Percentiles rank a stretch among this genome's conserved stretches.
These are phyloP conservation scores for Coemansia sp. DNA, from an alignment of 192 early-diverging fungal species.

Conservation along the genomic window DNA sequence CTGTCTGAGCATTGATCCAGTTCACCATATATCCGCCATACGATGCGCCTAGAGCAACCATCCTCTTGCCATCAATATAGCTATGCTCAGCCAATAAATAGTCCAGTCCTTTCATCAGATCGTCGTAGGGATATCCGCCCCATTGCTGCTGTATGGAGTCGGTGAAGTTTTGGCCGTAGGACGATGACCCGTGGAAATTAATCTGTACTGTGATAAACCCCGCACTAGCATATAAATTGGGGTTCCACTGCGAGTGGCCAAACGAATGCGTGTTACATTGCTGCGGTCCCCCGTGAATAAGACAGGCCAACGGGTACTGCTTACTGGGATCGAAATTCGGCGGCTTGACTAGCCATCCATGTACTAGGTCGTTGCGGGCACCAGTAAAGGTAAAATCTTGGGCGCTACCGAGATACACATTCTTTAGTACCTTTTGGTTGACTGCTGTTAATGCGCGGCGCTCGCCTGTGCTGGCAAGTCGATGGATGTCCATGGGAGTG, in stretches of 20 bases:
- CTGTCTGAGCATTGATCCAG: slow-evolving; percentile 79
- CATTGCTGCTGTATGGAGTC: slow-evolving; percentile 74
- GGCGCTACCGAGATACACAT: slow-evolving; percentile 55
- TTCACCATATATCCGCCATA: slow-evolving; percentile 88
- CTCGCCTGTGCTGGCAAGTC: slow-evolving; percentile 34
- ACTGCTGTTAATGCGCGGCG: slow-evolving; percentile 52
- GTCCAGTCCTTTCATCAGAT: slow-evolving; percentile 73
- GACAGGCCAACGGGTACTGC: slow-evolving; percentile 74
- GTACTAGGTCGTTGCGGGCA: slow-evolving; percentile 55
- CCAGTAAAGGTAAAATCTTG: slow-evolving; percentile 75
- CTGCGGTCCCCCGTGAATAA: slow-evolving; percentile 87
- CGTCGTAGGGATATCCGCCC: slow-evolving; percentile 76
- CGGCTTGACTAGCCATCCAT: slow-evolving; percentile 68
- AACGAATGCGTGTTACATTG: slow-evolving; percentile 63
- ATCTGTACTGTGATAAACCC: slow-evolving; percentile 72
- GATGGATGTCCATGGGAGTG: slow-evolving; percentile 34
- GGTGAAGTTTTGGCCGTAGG: slow-evolving; percentile 78
- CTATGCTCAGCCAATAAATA: slow-evolving; percentile 57
- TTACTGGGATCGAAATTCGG: slow-evolving; percentile 56
- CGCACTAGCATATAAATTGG: slow-evolving; percentile 70
- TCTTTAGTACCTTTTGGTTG: slow-evolving; percentile 48
- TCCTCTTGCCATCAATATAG: slow-evolving; percentile 60
- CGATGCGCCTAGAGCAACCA: slow-evolving; percentile 70
- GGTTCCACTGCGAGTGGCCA: slow-evolving; percentile 70
- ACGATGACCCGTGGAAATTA: slow-evolving; percentile 80